Evolutionary conservation across 2,329 filamentous ascomycete species (phyloP).

Genomic region (Byssochlamys sp.): DNA sequence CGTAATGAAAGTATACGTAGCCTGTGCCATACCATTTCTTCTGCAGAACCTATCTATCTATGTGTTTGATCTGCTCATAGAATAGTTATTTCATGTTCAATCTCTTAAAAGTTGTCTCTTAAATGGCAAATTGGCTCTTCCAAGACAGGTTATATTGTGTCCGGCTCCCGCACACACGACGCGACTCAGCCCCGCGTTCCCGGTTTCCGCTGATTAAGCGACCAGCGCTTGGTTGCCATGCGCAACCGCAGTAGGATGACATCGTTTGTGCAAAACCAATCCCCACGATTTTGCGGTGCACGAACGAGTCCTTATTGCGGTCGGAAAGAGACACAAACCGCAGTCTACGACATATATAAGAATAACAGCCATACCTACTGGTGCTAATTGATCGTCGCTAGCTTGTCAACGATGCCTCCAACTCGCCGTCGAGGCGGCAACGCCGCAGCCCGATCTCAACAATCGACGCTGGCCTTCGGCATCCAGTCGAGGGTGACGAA

Average conservation of each 20-base stretch:
- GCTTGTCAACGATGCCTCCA: slow-evolving; percentile 28
- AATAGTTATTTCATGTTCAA: too few species aligned
- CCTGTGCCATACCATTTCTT: too few species aligned
- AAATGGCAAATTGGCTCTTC: not conserved
- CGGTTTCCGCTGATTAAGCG: not conserved
- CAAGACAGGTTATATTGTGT: not conserved
- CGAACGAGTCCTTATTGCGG: not conserved
- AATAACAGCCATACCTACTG: not conserved
- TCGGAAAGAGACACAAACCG: not conserved
- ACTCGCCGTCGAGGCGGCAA: slow-evolving; percentile 28
- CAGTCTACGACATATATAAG: not conserved
- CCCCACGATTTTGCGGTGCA: not conserved
- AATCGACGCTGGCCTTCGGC: slow-evolving; percentile 56
- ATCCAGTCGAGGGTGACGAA: slow-evolving; percentile 51
- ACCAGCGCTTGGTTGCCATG: not conserved
- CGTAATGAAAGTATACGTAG: too few species aligned
- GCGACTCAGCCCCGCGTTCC: not conserved
- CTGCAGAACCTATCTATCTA: too few species aligned
- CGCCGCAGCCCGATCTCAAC: slow-evolving; percentile 34
- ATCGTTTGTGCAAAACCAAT: not conserved
- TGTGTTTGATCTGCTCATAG: too few species aligned
- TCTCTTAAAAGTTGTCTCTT: too few species aligned
- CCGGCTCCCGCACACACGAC: not conserved
- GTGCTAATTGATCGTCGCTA: not conserved
- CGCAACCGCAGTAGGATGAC: not conserved